A percentile compares a stretch with the other conserved stretches of the same genome.
Evolutionary conservation across 1,284 basidiomycete species (phyloP).

Genomic region (Somion occarium): DNA sequence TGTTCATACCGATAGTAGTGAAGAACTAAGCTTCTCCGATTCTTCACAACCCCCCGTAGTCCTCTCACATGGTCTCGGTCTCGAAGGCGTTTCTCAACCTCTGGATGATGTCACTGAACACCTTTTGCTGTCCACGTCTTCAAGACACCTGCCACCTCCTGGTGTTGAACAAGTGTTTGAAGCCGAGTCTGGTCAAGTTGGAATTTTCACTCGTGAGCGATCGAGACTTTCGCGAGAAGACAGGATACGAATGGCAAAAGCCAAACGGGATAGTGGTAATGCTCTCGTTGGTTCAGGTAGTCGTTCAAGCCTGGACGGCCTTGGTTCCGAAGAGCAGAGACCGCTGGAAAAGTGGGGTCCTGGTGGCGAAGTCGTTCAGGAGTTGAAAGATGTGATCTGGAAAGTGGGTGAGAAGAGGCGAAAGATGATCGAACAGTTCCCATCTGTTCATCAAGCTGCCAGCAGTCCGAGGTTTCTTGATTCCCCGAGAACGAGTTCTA

Average conservation of each 20-base stretch:
- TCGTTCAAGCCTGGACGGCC: background rate
- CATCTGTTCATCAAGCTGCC: background rate
- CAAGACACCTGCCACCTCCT: constrained; percentile 49
- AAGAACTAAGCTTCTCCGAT: background rate
- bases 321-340: constrained; percentile 5
- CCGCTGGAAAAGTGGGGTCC: constrained; percentile 57
- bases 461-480: background rate
- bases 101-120: constrained; percentile 56
- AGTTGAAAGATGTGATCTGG: constrained; percentile 80
- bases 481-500: background rate
- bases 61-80: constrained; percentile 7
- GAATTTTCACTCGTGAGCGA: constrained; percentile 34
- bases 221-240: constrained; percentile 6
- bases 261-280: constrained; percentile 6
- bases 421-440: constrained; percentile 35
- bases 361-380: constrained; percentile 74
- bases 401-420: constrained; percentile 69
- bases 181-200: constrained; percentile 44
- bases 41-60: background rate
- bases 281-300: constrained; percentile 2
- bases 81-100: constrained; percentile 14
- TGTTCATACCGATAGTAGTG: background rate
- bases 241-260: constrained; percentile 4
- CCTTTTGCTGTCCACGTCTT: constrained; percentile 44
- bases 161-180: constrained; percentile 78